Evolutionary conservation across 1,284 basidiomycete species (phyloP).

Genomic region (Moniliella sp.): DNA sequence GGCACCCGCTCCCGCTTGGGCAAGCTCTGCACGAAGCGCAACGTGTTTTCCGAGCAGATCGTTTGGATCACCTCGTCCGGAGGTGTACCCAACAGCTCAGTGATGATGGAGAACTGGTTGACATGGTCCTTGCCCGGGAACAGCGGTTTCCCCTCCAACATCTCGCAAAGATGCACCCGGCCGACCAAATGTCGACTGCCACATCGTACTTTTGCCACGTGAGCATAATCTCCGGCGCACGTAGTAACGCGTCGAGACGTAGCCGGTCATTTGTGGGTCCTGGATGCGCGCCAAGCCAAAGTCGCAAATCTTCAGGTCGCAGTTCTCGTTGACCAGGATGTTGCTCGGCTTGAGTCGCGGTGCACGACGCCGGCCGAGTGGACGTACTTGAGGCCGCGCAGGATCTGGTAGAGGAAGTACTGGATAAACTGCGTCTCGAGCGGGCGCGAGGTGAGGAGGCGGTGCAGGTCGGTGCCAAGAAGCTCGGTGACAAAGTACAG

Average conservation of each 20-base stretch:
- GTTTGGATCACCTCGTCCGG: constrained; percentile 13
- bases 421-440: constrained; percentile 99
- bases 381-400: constrained; percentile 94
- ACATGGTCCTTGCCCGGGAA: constrained; percentile 32
- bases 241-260: constrained; percentile 31
- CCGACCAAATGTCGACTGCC: constrained; percentile 32
- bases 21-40: constrained; percentile 22
- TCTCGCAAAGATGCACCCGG: constrained; percentile 31
- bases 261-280: too few species aligned
- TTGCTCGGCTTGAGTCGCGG: constrained; percentile 94
- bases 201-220: constrained; percentile 25
- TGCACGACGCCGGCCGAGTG: constrained; percentile 98
- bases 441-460: constrained; percentile 79
- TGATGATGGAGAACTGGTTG: constrained; percentile 29
- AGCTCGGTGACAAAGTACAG: constrained; percentile 98
- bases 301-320: constrained; percentile 83
- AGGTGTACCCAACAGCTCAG: constrained; percentile 26
- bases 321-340: constrained; percentile 98
- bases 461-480: constrained; percentile 88
- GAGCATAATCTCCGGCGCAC: constrained; percentile 32
- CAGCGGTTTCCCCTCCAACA: constrained; percentile 21
- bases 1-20: constrained; percentile 13
- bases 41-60: constrained; percentile 24
- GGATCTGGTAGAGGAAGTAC: constrained; percentile 96
- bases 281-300: constrained; percentile 28